Percentiles rank a stretch among this genome's conserved stretches.
These are phyloP conservation scores for Nitzschia sp. DNA, from an alignment of 108 stramenopile genomes.

Conservation along the genomic window DNA sequence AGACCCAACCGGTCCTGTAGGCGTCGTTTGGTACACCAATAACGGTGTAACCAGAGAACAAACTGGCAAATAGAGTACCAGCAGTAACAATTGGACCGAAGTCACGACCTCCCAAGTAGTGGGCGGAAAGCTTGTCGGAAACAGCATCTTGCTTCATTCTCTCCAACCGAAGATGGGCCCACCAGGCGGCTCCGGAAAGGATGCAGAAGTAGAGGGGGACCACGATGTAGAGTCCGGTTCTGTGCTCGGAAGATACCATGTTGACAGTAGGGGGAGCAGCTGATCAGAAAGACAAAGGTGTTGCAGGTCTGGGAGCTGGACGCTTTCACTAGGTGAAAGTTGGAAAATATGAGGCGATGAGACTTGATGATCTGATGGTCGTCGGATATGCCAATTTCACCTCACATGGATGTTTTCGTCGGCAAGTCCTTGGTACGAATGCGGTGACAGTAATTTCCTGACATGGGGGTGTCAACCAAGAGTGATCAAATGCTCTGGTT, in stretches of 20 bases:
- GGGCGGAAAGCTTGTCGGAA: constrained; percentile 25
- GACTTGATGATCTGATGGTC: no score
- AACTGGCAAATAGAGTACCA: constrained; percentile 37
- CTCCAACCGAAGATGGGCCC: constrained; percentile 20
- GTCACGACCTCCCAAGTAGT: constrained; percentile 34
- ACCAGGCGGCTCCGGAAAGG: constrained; percentile 10
- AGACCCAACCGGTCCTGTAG: constrained; percentile 20
- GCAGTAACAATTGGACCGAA: constrained; percentile 37
- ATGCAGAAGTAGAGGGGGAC: constrained; percentile 32
- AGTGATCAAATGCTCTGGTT: no score
- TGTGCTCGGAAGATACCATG: background rate
- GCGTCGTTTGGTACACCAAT: constrained; percentile 40
- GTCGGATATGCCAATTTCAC: no score
- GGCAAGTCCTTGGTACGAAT: no score
- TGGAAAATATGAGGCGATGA: no score
- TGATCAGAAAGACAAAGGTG: no score
- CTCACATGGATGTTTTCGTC: no score
- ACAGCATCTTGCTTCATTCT: constrained; percentile 12
- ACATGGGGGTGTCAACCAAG: no score
- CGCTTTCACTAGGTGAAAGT: no score
- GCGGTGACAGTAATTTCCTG: no score
- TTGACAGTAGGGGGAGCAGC: no score
- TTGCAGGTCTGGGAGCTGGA: no score
- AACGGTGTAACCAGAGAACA: constrained; percentile 41
- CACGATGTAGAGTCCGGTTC: constrained; percentile 21